phyloP scores from a whole-genome alignment of 768 basidiomycete genomes.

The Russula griseocarnosa region DNA sequence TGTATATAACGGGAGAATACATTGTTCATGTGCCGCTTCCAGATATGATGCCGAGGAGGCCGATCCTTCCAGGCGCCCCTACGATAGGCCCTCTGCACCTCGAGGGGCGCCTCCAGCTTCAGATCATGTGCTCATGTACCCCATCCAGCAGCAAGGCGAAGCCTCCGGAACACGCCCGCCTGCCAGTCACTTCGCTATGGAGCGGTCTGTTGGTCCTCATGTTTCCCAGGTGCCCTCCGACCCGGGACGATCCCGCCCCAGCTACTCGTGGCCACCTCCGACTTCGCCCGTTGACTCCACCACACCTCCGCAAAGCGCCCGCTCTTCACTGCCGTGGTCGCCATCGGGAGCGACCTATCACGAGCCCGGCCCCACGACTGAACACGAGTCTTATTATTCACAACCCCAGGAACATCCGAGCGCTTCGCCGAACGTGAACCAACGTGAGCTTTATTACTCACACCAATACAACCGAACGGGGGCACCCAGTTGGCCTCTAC shows the following conservation, averaged over 20 bases:
- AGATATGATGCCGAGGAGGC: slow-evolving; percentile 30
- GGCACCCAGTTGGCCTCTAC: slow-evolving; percentile 14
- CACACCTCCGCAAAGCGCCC: slow-evolving; percentile 6
- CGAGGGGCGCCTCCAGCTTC: slow-evolving; percentile 10
- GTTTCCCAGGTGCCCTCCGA: slow-evolving; percentile 11
- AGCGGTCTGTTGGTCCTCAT: slow-evolving; percentile 4
- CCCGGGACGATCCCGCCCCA: slow-evolving; percentile 1
- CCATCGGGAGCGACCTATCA: neutral
- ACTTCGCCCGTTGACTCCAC: slow-evolving; percentile 10
- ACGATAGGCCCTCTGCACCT: slow-evolving; percentile 20
- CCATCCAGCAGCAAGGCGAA: slow-evolving; percentile 19
- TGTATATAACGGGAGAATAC: slow-evolving; percentile 1
- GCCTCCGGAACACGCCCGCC: slow-evolving; percentile 6
- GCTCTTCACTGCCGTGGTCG: slow-evolving; percentile 10
- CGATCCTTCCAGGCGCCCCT: slow-evolving; percentile 27
- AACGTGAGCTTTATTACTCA: slow-evolving; percentile 17
- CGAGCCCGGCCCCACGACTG: neutral
- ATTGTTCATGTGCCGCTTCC: slow-evolving; percentile 15
- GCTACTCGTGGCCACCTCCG: slow-evolving; percentile 23
- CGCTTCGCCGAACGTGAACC: slow-evolving; percentile 7
- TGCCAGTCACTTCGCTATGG: neutral
- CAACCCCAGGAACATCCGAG: slow-evolving; percentile 8
- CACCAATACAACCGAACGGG: slow-evolving; percentile 14
- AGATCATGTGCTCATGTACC: slow-evolving; percentile 15
- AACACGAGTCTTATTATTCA: slow-evolving; percentile 13